Base-by-base conservation (phyloP, 768 basidiomycete genomes). In the Phlebiopsis flavidoalba region DNA sequence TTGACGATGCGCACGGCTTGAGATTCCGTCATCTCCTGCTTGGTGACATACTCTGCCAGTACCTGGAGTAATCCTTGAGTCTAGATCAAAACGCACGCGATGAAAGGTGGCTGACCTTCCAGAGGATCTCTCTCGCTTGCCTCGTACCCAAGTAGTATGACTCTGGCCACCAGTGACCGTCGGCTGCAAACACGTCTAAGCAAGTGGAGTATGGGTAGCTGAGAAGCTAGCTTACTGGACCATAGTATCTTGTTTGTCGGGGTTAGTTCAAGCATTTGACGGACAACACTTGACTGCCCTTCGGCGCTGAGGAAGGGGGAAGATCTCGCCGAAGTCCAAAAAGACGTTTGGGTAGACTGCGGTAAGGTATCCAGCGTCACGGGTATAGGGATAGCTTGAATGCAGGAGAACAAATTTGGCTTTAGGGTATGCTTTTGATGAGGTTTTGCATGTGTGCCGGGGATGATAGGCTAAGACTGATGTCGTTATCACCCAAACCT, bases 171-270 rank as follows among this genome's bases (percentile, higher is more conserved):
- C 85, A 84, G 65, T 84, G 83, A 8, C 82, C 84, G 65, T 91
- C 86, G 50, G 83, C 83, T 81, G 61, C 14, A 35, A 21, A 3
- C 10, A 43, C 17, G 35, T 53, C 62, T n/a, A n/a, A 43, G 26
- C n/a, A 5, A 36, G 2, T 21, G 5, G 24, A 12, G 14, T 49
- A n/a, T 3, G 3, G 8, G 19, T 19, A 26, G 19, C 12, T 15
- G 19, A 8, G 40, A 43, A 17, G 5, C 17, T 8, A 35, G n/a
- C 83, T 64, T 65, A 89, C 89, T 90, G 4, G 88, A 91, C 87
- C 88, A 93, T 75, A 93, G 68, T 26, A 92, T 83, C 69, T 91
- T 93, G 69, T 85, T 90, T 31, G 85, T 89, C 12, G 91, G 91
- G 17, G 80, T 76, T 14, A 91, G 72, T 70, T 92, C 91, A 1